Base-by-base conservation (phyloP, 1,284 basidiomycete genomes). In the Macrocystidia cucumis region DNA sequence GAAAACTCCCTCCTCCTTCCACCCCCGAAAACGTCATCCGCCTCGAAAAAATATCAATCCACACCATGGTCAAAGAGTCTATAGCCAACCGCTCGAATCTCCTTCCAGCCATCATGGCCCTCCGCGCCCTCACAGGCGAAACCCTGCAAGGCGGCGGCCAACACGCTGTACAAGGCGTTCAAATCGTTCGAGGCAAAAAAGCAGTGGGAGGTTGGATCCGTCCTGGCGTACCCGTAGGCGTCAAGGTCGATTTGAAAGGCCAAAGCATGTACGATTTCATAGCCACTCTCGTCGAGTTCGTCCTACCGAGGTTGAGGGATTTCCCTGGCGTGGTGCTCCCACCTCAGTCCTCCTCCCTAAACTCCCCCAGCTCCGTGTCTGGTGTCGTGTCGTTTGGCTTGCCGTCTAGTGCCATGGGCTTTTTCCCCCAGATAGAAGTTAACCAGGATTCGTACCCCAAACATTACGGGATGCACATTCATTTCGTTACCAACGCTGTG, bases 221-320 rank as follows among this genome's bases (percentile, higher is more conserved):
- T 19, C 77, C 78, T 0, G 87, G 88, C 16, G 64, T 90, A 47
- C 91, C 95, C 0, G 65, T 88, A 19, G 90, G 91, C 38, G 89
- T 78, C 44, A 91, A 92, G 63, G 91, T 97, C 43, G 86, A 90
- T 50, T 62, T 98, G 46, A 79, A 78, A 50, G 93, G 91, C 6
- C 81, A 86, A 33, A 77, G 82, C 44, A 97, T 97, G 84, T 97
- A 91, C 67, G 85, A 91, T 49, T 97, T 98, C 60, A 65, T 98
- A 41, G 80, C 83, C 43, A 79, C 78, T 5, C 75, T 98, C 46
- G 78, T 82, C 48, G 92, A 97, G 49, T 98, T 98, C 55, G 95
- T 98, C 34, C 67, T 98, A 14, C 96, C 95, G 2, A 78, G 95
- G 14, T 60, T 97, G 44, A 77, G 93, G 49, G 92, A 96, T 48